phyloP scores from a whole-genome alignment of 2,329 filamentous ascomycete species.

The Chaetomiaceae sp. region DNA sequence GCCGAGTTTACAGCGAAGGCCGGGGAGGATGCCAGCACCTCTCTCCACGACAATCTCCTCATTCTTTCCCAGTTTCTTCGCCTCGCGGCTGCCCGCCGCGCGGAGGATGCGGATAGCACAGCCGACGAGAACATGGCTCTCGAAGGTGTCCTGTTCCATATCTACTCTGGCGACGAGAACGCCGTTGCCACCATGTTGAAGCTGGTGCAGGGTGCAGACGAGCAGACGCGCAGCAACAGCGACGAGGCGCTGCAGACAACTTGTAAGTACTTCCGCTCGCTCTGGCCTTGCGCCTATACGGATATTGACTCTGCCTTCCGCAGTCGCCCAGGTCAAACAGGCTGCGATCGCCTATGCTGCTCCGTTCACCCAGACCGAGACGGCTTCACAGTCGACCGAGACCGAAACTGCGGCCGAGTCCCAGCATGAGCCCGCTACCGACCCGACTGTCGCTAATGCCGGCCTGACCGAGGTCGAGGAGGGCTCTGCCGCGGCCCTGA shows the following conservation, averaged over 20 bases:
- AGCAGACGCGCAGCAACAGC: constrained; percentile 60
- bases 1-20: constrained; percentile 54
- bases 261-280: constrained; percentile 47
- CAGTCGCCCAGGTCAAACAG: constrained; percentile 58
- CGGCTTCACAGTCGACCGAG: constrained; percentile 25
- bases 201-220: constrained; percentile 67
- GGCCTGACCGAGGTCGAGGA: constrained; percentile 63
- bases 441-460: constrained; percentile 64
- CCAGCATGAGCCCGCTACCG: constrained; percentile 41
- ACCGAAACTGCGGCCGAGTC: constrained; percentile 29
- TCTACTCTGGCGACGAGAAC: constrained; percentile 72
- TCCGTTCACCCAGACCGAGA: constrained; percentile 30
- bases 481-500: constrained; percentile 38
- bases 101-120: constrained; percentile 61
- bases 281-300: background rate
- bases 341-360: constrained; percentile 51
- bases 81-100: constrained; percentile 70
- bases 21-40: constrained; percentile 49
- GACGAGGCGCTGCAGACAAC: constrained; percentile 64
- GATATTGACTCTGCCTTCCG: constrained; percentile 24
- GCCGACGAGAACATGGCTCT: constrained; percentile 74
- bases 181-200: constrained; percentile 73
- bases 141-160: constrained; percentile 71
- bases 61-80: constrained; percentile 75
- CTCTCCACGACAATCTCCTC: constrained; percentile 61